Evolutionary conservation across 2,329 filamentous ascomycete species (phyloP).

Genomic region (Didymella pomorum): DNA sequence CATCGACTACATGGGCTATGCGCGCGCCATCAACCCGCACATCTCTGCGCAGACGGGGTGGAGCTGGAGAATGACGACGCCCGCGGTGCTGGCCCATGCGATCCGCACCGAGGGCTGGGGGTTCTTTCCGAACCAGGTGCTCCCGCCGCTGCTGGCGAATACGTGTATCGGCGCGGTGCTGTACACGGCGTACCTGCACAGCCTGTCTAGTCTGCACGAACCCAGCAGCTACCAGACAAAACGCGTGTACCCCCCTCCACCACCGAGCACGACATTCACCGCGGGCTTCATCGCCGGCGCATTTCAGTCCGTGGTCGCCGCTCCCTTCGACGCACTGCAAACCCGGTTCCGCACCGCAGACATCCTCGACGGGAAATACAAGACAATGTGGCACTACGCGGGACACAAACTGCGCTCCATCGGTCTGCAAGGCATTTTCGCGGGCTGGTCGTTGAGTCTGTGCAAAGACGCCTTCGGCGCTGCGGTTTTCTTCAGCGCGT

Average conservation of each 20-base stretch:
- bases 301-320: slow-evolving; percentile 75
- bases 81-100: slow-evolving; percentile 72
- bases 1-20: slow-evolving; percentile 80
- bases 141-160: slow-evolving; percentile 78
- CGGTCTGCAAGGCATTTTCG: slow-evolving; percentile 74
- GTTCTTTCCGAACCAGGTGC: slow-evolving; percentile 77
- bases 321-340: slow-evolving; percentile 78
- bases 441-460: slow-evolving; percentile 74
- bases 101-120: slow-evolving; percentile 75
- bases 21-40: slow-evolving; percentile 68
- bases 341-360: slow-evolving; percentile 73
- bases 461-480: slow-evolving; percentile 74
- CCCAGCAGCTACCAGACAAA: slow-evolving; percentile 68
- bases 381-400: slow-evolving; percentile 77
- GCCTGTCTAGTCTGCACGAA: slow-evolving; percentile 70
- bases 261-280: slow-evolving; percentile 68
- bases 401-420: slow-evolving; percentile 74
- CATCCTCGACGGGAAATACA: slow-evolving; percentile 66
- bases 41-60: slow-evolving; percentile 58
- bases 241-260: slow-evolving; percentile 74
- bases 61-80: slow-evolving; percentile 72
- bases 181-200: slow-evolving; percentile 78
- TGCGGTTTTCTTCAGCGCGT: slow-evolving; percentile 76
- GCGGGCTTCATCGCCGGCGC: slow-evolving; percentile 74
- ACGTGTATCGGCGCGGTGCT: slow-evolving; percentile 76